Conservation (phyloP, 768 basidiomycete species). For the Collybia sordida region DNA sequence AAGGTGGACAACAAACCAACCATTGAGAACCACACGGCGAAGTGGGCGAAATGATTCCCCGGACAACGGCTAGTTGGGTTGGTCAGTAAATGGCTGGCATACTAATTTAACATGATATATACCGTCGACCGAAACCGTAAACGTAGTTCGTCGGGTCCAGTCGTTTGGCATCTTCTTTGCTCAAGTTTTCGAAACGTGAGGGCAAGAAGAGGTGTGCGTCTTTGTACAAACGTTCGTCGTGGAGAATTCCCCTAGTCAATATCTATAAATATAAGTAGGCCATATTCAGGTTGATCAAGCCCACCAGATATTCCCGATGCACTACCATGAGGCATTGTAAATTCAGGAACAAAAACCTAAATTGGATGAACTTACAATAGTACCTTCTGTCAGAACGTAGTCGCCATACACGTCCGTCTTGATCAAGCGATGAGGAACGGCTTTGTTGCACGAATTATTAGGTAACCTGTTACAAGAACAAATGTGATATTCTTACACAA, state of each 20-base stretch:
- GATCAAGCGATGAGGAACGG: constrained; percentile 16
- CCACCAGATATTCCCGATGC: constrained; percentile 16
- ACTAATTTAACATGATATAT: neutral
- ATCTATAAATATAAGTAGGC: neutral
- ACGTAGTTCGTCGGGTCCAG: constrained; percentile 14
- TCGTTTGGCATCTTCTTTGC: constrained; percentile 10
- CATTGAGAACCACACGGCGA: constrained; percentile 16
- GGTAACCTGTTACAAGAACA: neutral
- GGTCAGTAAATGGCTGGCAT: neutral
- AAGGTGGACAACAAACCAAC: constrained; percentile 11
- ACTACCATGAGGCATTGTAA: neutral
- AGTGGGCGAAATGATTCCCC: constrained; percentile 17
- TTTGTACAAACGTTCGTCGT: constrained; percentile 11
- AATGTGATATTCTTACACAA: constrained; percentile 8
- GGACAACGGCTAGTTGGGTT: constrained; percentile 11
- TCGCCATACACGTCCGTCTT: constrained; percentile 16
- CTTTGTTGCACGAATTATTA: neutral
- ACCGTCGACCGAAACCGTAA: constrained; percentile 15
- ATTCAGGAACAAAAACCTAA: neutral
- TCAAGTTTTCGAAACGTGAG: constrained; percentile 10
- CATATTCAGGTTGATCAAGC: neutral
- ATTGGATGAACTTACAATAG: constrained; percentile 7
- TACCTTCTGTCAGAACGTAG: constrained; percentile 13
- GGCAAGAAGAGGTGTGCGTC: constrained; percentile 11
- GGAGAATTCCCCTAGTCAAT: constrained; percentile 12